These are phyloP conservation scores for Ilyonectria mors-panacis DNA, from an alignment of 2,329 filamentous ascomycete genomes.

Conservation along the genomic window DNA sequence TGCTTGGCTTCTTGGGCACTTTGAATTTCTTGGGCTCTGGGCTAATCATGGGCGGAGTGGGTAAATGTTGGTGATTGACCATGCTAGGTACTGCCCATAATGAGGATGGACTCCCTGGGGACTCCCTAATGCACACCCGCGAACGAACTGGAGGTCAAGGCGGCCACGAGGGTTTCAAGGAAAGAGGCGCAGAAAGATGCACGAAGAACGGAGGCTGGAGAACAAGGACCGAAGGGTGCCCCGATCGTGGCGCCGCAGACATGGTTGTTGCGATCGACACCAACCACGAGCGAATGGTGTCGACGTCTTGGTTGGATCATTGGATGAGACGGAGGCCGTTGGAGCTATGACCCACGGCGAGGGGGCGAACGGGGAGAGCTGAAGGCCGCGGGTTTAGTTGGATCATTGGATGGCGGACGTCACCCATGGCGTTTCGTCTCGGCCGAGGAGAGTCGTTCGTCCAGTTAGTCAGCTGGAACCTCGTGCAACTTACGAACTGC, in stretches of 20 bases:
- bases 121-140: constrained; percentile 11
- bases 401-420: neutral
- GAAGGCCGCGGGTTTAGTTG: neutral
- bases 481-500: constrained; percentile 2
- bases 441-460: constrained; percentile 12
- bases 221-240: neutral
- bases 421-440: neutral
- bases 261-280: constrained; percentile 21
- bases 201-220: neutral
- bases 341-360: neutral
- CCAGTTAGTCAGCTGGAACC: constrained; percentile 2
- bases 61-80: constrained; percentile 26
- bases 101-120: neutral
- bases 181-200: constrained; percentile 14
- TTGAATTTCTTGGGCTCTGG: constrained; percentile 5
- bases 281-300: constrained; percentile 6
- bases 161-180: constrained; percentile 27
- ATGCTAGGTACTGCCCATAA: constrained; percentile 6
- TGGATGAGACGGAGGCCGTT: neutral
- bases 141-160: constrained; percentile 32
- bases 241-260: constrained; percentile 39
- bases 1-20: constrained; percentile 1
- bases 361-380: no score
- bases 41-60: constrained; percentile 21
- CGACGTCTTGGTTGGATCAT: constrained; percentile 11